Base-by-base conservation (phyloP, 768 basidiomycete species). In the Galerina marginata region DNA sequence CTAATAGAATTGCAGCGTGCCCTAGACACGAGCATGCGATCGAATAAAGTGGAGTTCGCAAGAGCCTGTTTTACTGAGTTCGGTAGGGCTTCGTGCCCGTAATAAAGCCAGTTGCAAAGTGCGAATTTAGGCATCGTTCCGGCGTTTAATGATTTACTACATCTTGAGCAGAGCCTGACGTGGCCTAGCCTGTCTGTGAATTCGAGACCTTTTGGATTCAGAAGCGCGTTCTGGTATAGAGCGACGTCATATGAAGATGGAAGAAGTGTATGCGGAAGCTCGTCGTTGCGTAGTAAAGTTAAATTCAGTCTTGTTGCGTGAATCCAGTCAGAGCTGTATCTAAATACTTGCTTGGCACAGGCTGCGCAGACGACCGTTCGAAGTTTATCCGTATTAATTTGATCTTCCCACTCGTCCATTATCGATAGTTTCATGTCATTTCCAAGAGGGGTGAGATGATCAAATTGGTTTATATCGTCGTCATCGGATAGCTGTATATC, bases 51-150 rank as follows among this genome's bases (percentile, higher is more conserved):
- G 1, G 59, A 37, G 0, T 46, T 3, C 6, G 2, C 10, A 26
- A 67, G 67, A 0, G 66, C 68, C 7, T 45, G 16, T 14, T 39
- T 42, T 1, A 65, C 62, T 3, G 36, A 38, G 0, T 1, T 2
- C 9, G 68, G 68, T 9, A 69, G 25, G 0, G 12, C 1, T 0
- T 64, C 65, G 1, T 56, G 23, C 0, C 60, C 68, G 54, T 65
- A 69, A 44, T 69, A 69, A 2, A 69, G 38, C 58, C 63, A 67
- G 47, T 69, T 69, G 29, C 47, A 46, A 6, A 69, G 37, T 9
- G 66, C 66, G 40, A 61, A 67, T 39, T 65, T 65, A 0, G 82
- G 83, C 56, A 56, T 63, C 9, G 9, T 1, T 3, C 54, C 46
- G 0, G 37, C 25, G 5, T 23, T 3, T 6, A 63, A 14, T 4